Evolutionary conservation across 1,139 yeast genomes (phyloP).

Genomic region (Fermentozyma sake): DNA sequence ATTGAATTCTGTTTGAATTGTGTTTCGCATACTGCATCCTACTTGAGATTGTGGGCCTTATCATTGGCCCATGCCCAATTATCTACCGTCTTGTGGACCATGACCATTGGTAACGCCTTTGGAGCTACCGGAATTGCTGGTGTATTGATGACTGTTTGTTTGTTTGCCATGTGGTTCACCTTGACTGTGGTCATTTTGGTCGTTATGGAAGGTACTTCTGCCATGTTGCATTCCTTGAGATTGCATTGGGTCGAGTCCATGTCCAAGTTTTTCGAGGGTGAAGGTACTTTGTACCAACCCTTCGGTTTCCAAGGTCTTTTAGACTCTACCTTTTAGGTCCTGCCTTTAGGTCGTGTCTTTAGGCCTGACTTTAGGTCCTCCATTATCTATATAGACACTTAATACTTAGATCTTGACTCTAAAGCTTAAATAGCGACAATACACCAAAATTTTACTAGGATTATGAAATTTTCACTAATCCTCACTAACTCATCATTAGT

Average conservation of each 20-base stretch:
- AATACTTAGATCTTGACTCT: neutral
- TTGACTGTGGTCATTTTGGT: slow-evolving; percentile 71
- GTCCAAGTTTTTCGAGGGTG: slow-evolving; percentile 84
- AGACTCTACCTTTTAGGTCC: slow-evolving; percentile 22
- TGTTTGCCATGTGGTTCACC: slow-evolving; percentile 78
- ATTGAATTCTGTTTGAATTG: slow-evolving; percentile 76
- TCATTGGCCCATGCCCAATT: slow-evolving; percentile 77
- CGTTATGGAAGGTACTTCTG: slow-evolving; percentile 83
- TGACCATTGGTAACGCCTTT: slow-evolving; percentile 64
- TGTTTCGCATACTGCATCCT: slow-evolving; percentile 77
- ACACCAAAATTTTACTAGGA: no score
- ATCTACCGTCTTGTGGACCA: slow-evolving; percentile 70
- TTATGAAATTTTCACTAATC: no score
- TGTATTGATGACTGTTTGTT: slow-evolving; percentile 47
- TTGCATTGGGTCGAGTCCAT: slow-evolving; percentile 86
- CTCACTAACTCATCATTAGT: no score
- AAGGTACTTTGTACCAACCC: slow-evolving; percentile 68
- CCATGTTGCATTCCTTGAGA: slow-evolving; percentile 81
- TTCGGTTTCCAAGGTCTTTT: slow-evolving; percentile 49
- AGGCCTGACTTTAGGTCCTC: no score
- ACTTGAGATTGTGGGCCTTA: slow-evolving; percentile 73
- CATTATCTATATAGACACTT: neutral
- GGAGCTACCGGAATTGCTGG: slow-evolving; percentile 49
- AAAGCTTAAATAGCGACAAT: neutral
- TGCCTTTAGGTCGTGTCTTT: no score